Evolutionary conservation across 495 filamentous ascomycete genomes (phyloP).

Genomic region (Penicillium cataractarum): DNA sequence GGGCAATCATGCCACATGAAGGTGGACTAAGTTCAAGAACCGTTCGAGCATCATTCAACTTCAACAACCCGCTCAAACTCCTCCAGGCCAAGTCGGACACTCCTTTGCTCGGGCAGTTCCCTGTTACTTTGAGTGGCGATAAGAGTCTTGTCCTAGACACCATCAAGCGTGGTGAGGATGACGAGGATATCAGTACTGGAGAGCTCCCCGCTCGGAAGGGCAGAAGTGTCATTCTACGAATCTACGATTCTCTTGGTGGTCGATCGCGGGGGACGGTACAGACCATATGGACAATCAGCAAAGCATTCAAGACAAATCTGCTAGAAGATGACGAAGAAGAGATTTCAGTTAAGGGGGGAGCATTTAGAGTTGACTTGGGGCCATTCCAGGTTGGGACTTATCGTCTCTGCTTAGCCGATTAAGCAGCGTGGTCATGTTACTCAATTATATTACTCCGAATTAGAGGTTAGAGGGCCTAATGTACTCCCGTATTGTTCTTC

Average conservation of each 20-base stretch:
- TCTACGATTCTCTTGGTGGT: constrained; percentile 91
- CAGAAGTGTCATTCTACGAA: constrained; percentile 74
- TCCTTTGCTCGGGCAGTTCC: constrained; percentile 32
- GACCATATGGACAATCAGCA: constrained; percentile 68
- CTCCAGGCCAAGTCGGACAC: constrained; percentile 22
- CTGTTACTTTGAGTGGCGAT: constrained; percentile 59
- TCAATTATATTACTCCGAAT: neutral
- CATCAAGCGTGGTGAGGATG: constrained; percentile 92
- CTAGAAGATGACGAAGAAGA: constrained; percentile 62
- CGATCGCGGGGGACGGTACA: constrained; percentile 66
- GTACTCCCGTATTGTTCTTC: too few relatives aligned
- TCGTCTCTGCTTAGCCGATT: constrained; percentile 6
- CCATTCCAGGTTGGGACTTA: constrained; percentile 5
- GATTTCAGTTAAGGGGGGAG: neutral
- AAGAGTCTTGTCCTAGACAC: constrained; percentile 74
- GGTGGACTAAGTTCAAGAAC: constrained; percentile 71
- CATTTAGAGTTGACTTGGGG: neutral
- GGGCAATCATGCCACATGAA: constrained; percentile 85
- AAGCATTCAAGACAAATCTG: constrained; percentile 76
- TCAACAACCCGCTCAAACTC: constrained; percentile 79
- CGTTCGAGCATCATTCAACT: constrained; percentile 83
- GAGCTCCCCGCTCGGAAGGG: constrained; percentile 70
- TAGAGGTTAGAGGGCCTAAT: too few relatives aligned
- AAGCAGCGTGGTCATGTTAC: neutral
- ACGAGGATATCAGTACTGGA: constrained; percentile 79